phyloP scores from a whole-genome alignment of 1,284 basidiomycete species.

The Pascua guehoae region DNA sequence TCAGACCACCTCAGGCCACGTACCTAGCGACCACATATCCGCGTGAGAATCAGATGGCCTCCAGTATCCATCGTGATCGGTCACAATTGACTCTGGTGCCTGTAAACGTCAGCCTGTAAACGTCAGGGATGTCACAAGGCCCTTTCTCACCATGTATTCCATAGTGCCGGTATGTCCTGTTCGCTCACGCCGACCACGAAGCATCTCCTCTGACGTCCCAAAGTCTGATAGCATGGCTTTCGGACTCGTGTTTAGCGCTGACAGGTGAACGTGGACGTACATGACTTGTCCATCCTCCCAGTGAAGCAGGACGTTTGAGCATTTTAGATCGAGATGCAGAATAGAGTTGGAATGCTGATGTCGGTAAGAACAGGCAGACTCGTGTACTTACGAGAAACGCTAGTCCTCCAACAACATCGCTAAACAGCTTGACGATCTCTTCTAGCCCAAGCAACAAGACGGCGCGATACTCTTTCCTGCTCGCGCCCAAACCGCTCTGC shows the following conservation, averaged over 20 bases:
- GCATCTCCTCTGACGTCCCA: conserved; percentile 86
- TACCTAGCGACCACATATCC: conserved; percentile 57
- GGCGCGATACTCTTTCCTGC: conserved; percentile 51
- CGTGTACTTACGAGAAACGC: conserved; percentile 67
- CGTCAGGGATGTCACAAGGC: no score
- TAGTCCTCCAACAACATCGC: conserved; percentile 72
- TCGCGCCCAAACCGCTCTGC: conserved; percentile 37
- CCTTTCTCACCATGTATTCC: conserved; percentile 52
- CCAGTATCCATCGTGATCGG: conserved; percentile 57
- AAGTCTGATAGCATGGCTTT: conserved; percentile 87
- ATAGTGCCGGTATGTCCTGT: conserved; percentile 91
- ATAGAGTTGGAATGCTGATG: conserved; percentile 75
- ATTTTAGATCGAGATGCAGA: conserved; percentile 86
- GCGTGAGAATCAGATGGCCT: conserved; percentile 74
- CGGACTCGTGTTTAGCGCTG: conserved; percentile 36
- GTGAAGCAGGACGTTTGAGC: conserved; percentile 85
- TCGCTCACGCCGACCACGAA: conserved; percentile 62
- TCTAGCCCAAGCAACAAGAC: conserved; percentile 76
- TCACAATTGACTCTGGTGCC: conserved; percentile 73
- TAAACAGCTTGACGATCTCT: conserved; percentile 71
- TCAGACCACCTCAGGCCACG: conserved; percentile 1
- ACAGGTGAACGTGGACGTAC: conserved; percentile 16
- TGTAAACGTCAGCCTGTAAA: background rate
- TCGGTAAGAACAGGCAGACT: background rate
- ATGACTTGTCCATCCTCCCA: conserved; percentile 85